Conservation (phyloP, 495 filamentous ascomycete genomes). For the Xylaria palmicola region DNA sequence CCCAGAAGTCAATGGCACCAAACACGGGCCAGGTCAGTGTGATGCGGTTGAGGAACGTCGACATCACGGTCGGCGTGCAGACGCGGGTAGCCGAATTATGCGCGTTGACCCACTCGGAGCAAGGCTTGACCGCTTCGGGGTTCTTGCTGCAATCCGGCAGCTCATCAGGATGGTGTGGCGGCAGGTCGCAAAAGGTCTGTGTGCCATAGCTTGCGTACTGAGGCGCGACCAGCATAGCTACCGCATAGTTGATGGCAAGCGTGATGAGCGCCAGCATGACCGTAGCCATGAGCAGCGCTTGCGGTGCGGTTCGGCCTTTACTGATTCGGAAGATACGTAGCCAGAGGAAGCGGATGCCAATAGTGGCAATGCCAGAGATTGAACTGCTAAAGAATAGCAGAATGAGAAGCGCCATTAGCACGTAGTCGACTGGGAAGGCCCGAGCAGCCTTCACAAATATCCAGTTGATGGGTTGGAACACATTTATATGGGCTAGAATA, state of each 20-base stretch:
- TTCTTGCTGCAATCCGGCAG: constrained; percentile 80
- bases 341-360: constrained; percentile 97
- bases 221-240: constrained; percentile 88
- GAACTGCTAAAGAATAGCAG: constrained; percentile 84
- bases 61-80: constrained; percentile 87
- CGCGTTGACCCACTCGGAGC: constrained; percentile 67
- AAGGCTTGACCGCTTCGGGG: constrained; percentile 69
- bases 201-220: constrained; percentile 94
- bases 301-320: constrained; percentile 83
- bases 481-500: constrained; percentile 83
- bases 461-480: constrained; percentile 95
- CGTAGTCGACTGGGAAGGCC: constrained; percentile 89
- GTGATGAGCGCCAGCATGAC: constrained; percentile 86
- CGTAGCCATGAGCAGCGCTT: constrained; percentile 88
- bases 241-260: constrained; percentile 84
- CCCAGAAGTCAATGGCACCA: constrained; percentile 91
- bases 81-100: constrained; percentile 61
- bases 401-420: constrained; percentile 78
- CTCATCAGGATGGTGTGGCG: constrained; percentile 51
- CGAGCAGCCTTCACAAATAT: constrained; percentile 78
- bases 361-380: constrained; percentile 76
- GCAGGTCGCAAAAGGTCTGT: constrained; percentile 84
- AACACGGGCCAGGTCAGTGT: constrained; percentile 97
- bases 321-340: constrained; percentile 85
- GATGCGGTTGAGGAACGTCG: constrained; percentile 88